A percentile compares a stretch with the other conserved stretches of the same genome.
phyloP scores from a whole-genome alignment of 768 basidiomycete species.

The Saitozyma podzolica region DNA sequence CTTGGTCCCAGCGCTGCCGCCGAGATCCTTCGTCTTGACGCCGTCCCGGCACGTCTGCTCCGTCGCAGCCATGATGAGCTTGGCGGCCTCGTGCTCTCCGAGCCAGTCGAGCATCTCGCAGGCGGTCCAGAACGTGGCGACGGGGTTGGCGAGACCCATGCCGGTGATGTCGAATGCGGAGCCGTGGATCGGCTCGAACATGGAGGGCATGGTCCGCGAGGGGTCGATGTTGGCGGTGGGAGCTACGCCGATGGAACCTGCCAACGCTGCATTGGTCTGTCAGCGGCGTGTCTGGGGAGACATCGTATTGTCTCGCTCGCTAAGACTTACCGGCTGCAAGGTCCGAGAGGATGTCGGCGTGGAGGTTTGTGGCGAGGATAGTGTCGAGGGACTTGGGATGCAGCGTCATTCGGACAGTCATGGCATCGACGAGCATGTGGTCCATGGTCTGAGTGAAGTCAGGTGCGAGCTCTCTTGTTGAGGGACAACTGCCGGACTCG shows the following conservation, averaged over 20 bases:
- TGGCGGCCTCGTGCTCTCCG: slow-evolving; percentile 54
- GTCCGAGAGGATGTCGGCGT: slow-evolving; percentile 63
- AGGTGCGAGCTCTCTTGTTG: neutral
- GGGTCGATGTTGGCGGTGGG: slow-evolving; percentile 54
- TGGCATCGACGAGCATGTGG: slow-evolving; percentile 58
- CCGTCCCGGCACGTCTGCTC: slow-evolving; percentile 28
- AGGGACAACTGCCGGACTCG: neutral
- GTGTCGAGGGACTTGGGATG: slow-evolving; percentile 62
- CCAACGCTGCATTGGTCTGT: slow-evolving; percentile 53
- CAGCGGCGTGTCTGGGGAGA: too few relatives aligned
- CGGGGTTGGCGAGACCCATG: slow-evolving; percentile 60
- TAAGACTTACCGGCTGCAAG: slow-evolving; percentile 54
- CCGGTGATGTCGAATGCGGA: slow-evolving; percentile 64
- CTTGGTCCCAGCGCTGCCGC: slow-evolving; percentile 20
- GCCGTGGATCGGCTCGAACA: slow-evolving; percentile 64
- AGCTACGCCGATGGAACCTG: slow-evolving; percentile 48
- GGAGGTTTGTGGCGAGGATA: slow-evolving; percentile 62
- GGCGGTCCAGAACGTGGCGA: slow-evolving; percentile 62
- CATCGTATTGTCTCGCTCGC: too few relatives aligned
- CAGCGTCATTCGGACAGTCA: slow-evolving; percentile 57
- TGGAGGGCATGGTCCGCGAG: slow-evolving; percentile 56
- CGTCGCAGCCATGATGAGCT: slow-evolving; percentile 21
- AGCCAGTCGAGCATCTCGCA: slow-evolving; percentile 60
- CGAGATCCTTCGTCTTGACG: slow-evolving; percentile 31
- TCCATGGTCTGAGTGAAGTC: slow-evolving; percentile 22